Evolutionary conservation across 2,329 filamentous ascomycete genomes (phyloP), one percentile per base, ranked within the genome.

Genomic region (Trichothecium roseum): DNA sequence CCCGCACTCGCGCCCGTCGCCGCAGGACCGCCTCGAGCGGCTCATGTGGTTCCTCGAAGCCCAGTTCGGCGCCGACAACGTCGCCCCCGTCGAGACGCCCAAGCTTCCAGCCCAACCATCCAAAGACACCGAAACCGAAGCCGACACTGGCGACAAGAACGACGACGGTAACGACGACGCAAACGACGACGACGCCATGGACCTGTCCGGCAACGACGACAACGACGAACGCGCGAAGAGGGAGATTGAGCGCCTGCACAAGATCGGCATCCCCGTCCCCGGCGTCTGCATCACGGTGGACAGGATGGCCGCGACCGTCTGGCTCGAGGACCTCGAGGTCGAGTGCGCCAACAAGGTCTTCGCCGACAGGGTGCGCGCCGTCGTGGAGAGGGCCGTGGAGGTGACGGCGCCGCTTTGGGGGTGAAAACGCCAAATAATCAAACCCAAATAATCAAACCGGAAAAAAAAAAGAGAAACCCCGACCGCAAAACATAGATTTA

Each of bases 21-120:
- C 87, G 1, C 69, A 81, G 30, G 85, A 94, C 47, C 81, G 85
- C 28, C 77, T 96, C 28, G 75, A 81, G 42, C 80, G 89, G 24
- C 76, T 98, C 15, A 82, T 93, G 61, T 84, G 94, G 77, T 94
- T 98, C 65, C 79, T 98, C 12, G 91, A 98, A 65, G 84, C 88
- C 3, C 91, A 98, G 56, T 98, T 98, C 53, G 91, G 91, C 42
- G 69, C 76, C 22, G 81, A 91, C 43, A 81, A 85, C 40, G 78
- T 96, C 38, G 68, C 73, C 1, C 87, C 89, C 4, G 83, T 96
- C 45, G 72, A 79, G 28, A 64, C 60, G 51, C 63, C 86, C 40
- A 72, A 78, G 55, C 55, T 77, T 3, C 63, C 66, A 0, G 43
- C 60, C 6, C 47, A 63, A 20, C 45, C 51, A 38, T 44, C 51